These are phyloP conservation scores for Plasmodium blacklocki DNA, from an alignment of 169 alveolate genomes.

Conservation along the genomic window DNA sequence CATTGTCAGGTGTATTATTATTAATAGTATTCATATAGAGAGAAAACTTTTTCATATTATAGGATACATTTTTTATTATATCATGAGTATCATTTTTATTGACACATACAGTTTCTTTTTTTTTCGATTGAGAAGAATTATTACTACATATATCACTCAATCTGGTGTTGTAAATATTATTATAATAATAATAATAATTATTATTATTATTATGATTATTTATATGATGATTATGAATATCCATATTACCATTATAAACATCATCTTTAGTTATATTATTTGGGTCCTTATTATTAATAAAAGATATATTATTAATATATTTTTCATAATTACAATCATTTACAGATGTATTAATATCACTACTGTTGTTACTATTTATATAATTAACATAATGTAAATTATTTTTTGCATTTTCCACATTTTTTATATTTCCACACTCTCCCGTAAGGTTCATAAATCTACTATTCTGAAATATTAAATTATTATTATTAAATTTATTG, in stretches of 20 bases:
- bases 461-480: too few species aligned
- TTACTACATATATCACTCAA: too few species aligned
- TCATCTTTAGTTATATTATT: background rate
- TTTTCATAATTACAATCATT: background rate
- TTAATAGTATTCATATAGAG: background rate
- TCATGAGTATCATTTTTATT: background rate
- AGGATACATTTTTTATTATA: background rate
- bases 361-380: background rate
- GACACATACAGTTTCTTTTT: too few species aligned
- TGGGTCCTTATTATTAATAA: background rate
- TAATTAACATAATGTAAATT: background rate
- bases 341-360: background rate
- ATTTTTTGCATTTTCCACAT: background rate
- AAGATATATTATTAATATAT: background rate
- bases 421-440: background rate
- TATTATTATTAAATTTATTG: too few species aligned
- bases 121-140: too few species aligned
- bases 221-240: background rate
- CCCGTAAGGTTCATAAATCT: too few species aligned
- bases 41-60: conserved; percentile 1
- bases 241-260: background rate
- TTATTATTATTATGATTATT: background rate
- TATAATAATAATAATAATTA: too few species aligned
- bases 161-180: too few species aligned
- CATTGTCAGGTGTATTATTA: background rate